Conservation (phyloP, 2,329 filamentous ascomycete species). For the Coniochaeta prunicola region DNA sequence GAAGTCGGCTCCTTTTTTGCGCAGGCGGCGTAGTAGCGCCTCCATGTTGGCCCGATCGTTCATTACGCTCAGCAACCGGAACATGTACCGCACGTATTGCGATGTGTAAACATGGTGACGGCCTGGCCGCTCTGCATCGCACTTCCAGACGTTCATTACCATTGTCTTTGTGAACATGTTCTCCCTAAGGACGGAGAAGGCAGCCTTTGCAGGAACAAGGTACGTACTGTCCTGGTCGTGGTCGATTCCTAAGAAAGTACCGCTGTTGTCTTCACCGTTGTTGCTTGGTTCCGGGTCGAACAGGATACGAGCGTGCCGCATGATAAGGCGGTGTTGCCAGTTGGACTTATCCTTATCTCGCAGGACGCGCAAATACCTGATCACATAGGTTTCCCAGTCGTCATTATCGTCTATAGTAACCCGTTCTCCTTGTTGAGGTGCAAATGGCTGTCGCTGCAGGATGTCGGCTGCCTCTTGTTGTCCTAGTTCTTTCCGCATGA, state of each 20-base stretch:
- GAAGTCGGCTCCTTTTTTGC: slow-evolving; percentile 73
- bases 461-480: slow-evolving; percentile 42
- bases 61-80: slow-evolving; percentile 64
- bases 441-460: slow-evolving; percentile 50
- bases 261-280: slow-evolving; percentile 24
- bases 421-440: slow-evolving; percentile 38
- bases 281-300: slow-evolving; percentile 20
- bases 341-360: slow-evolving; percentile 79
- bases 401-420: slow-evolving; percentile 51
- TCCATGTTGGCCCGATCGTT: slow-evolving; percentile 72
- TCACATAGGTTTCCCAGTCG: slow-evolving; percentile 50
- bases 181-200: slow-evolving; percentile 68
- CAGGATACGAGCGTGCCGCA: slow-evolving; percentile 57
- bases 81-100: slow-evolving; percentile 78
- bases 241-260: slow-evolving; percentile 33
- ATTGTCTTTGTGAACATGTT: slow-evolving; percentile 87
- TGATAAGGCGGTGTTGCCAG: slow-evolving; percentile 90
- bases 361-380: slow-evolving; percentile 41
- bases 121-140: slow-evolving; percentile 74
- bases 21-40: slow-evolving; percentile 67
- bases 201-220: slow-evolving; percentile 63
- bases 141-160: slow-evolving; percentile 92
- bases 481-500: slow-evolving; percentile 43
- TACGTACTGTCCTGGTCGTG: slow-evolving; percentile 23
- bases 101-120: slow-evolving; percentile 89